Conservation (phyloP, 805 yeast genomes). For the Starmera pachycereana region DNA sequence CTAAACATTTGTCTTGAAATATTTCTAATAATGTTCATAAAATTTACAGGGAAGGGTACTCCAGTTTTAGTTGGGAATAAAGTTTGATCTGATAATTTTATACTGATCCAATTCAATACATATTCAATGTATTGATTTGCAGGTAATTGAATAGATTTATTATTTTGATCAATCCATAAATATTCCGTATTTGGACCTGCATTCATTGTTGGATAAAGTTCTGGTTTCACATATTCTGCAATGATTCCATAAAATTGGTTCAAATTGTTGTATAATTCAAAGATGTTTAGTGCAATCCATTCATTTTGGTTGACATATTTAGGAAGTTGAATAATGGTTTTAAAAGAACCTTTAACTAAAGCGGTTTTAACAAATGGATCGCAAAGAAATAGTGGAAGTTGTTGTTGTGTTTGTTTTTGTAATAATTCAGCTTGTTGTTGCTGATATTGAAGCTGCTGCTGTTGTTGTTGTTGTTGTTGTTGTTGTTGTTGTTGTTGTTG, state of each 20-base stretch:
- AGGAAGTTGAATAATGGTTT: constrained; percentile 90
- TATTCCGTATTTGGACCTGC: constrained; percentile 93
- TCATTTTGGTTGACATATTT: constrained; percentile 91
- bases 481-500: constrained; percentile 14
- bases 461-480: constrained; percentile 8
- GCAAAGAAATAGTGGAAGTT: constrained; percentile 51
- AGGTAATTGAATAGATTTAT: constrained; percentile 77
- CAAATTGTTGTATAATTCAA: constrained; percentile 78
- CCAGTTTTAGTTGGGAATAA: constrained; percentile 89
- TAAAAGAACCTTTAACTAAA: constrained; percentile 90
- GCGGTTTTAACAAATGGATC: constrained; percentile 94
- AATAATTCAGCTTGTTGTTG: constrained; percentile 6
- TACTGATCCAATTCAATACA: constrained; percentile 83
- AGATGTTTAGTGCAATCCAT: constrained; percentile 90
- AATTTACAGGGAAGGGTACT: constrained; percentile 78
- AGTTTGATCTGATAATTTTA: constrained; percentile 80
- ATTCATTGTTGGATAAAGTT: constrained; percentile 84
- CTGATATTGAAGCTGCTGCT: constrained; percentile 6
- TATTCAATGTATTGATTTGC: constrained; percentile 90
- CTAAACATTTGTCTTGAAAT: constrained; percentile 89
- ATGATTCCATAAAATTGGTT: constrained; percentile 87
- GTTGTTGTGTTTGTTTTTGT: constrained; percentile 2
- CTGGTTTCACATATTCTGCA: constrained; percentile 84
- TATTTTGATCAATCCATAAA: constrained; percentile 76
- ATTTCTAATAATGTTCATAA: constrained; percentile 72